Base-by-base conservation (phyloP, 2,329 filamentous ascomycete genomes). In the Eutypa lata region DNA sequence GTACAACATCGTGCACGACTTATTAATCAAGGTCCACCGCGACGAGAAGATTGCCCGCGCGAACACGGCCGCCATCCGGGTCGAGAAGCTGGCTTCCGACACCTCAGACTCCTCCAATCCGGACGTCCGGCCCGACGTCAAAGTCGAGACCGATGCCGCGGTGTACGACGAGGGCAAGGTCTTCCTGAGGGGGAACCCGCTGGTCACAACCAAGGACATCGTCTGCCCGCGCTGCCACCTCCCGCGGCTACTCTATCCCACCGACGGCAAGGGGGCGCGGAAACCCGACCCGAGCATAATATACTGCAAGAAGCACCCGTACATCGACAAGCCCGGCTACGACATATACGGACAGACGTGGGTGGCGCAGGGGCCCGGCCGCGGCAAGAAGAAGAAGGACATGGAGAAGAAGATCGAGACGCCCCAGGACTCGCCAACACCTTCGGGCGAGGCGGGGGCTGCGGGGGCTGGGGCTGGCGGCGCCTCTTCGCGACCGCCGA, bases 341-440 rank as follows among this genome's bases (percentile, higher is more conserved):
- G 89, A 93, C 69, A 90, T 92, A 58, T 91, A 91, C 70, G 89
- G 88, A 48, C 90, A 91, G 70, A 89, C 87, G 26, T 92, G 89
- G 80, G 86, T 89, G 14, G 85, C 84, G 18, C 86, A 87, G 21
- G 82, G 82, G 0, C 84, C 85, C 21, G 84, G 84, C 14, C 81
- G 87, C 55, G 88, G 88, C 55, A 89, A 89, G 75, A 89, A 89
- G 76, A 91, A 88, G 80, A 91, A 89, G 77, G 88, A 86, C 68
- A 84, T 86, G 74, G 82, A 85, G 68, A 84, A 82, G 74, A 83
- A 76, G 70, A 66, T 69, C 46, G 70, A 71, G 71, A 75, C 60
- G 72, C 73, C 59, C 31, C 60, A 61, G 14, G 79, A 81, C 55
- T 76, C 75, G 18, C 70, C 76, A 13, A 72, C 73, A 11, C 67